Evolutionary conservation across 768 basidiomycete species (phyloP).

Genomic region (Psilocybe azurescens): DNA sequence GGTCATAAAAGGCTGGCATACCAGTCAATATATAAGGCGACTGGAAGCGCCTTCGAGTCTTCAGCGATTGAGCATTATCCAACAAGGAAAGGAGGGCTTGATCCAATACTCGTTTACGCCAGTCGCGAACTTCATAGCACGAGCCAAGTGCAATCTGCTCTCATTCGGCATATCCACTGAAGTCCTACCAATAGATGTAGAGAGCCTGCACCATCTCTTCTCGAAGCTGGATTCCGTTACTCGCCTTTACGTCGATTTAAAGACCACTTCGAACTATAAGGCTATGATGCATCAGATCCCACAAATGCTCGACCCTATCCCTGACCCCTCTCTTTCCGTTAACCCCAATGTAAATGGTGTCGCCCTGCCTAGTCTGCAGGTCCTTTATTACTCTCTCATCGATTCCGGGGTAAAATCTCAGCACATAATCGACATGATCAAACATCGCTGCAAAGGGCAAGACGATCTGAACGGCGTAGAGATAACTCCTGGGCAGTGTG

Average conservation of each 20-base stretch:
- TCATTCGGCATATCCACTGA: conserved; percentile 4
- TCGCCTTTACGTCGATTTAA: conserved; percentile 8
- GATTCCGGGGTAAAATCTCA: conserved; percentile 8
- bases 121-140: neutral
- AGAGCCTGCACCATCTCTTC: neutral
- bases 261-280: neutral
- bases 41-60: conserved; percentile 1
- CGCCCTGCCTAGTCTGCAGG: conserved; percentile 11
- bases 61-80: conserved; percentile 1
- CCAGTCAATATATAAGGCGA: neutral
- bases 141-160: neutral
- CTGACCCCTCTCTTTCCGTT: neutral
- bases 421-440: conserved; percentile 11
- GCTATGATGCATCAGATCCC: conserved; percentile 10
- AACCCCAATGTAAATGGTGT: neutral
- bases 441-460: conserved; percentile 1
- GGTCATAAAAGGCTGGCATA: neutral
- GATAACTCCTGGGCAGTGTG: neutral
- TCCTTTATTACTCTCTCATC: conserved; percentile 8
- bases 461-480: neutral
- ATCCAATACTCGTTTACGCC: neutral
- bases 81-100: neutral
- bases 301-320: conserved; percentile 3
- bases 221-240: neutral
- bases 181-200: neutral